Evolutionary conservation across 1,284 basidiomycete species (phyloP).

Genomic region (Quambalaria eucalypti): DNA sequence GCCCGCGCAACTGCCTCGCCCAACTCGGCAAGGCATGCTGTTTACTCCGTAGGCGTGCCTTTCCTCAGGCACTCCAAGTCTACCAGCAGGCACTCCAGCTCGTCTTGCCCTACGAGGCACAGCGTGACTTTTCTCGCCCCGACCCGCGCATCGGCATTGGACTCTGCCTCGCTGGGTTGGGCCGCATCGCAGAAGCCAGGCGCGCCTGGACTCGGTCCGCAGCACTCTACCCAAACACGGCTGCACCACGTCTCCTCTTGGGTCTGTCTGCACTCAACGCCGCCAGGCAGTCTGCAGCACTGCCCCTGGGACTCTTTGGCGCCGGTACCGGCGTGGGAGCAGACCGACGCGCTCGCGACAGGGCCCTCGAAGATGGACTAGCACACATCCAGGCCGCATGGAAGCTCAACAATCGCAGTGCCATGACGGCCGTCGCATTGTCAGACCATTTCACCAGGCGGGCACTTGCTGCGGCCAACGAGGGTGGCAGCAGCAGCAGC

Average conservation of each 20-base stretch:
- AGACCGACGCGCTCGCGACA: constrained; percentile 30
- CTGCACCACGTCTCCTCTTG: constrained; percentile 34
- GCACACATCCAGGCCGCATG: constrained; percentile 34
- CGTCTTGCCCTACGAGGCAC: constrained; percentile 11
- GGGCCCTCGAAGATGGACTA: constrained; percentile 38
- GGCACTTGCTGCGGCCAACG: constrained; percentile 6
- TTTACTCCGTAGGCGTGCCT: constrained; percentile 32
- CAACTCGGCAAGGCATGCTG: constrained; percentile 40
- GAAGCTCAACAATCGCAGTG: constrained; percentile 40
- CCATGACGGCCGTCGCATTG: constrained; percentile 39
- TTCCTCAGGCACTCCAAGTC: constrained; percentile 26
- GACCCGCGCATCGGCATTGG: constrained; percentile 44
- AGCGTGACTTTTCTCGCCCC: constrained; percentile 13
- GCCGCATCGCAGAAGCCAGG: constrained; percentile 31
- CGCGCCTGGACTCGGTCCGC: constrained; percentile 42
- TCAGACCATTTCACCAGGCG: constrained; percentile 29
- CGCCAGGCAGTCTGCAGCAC: constrained; percentile 21
- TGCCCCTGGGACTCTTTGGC: constrained; percentile 30
- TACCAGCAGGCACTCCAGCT: constrained; percentile 40
- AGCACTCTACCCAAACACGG: constrained; percentile 17
- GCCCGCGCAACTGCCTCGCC: constrained; percentile 28
- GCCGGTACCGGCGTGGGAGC: constrained; percentile 27
- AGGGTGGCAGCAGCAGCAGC: constrained; percentile 3
- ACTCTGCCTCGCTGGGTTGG: constrained; percentile 39
- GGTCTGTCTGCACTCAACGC: constrained; percentile 38